phyloP scores from a whole-genome alignment of 257 asterid genomes.

The Lycium ferocissimum region DNA sequence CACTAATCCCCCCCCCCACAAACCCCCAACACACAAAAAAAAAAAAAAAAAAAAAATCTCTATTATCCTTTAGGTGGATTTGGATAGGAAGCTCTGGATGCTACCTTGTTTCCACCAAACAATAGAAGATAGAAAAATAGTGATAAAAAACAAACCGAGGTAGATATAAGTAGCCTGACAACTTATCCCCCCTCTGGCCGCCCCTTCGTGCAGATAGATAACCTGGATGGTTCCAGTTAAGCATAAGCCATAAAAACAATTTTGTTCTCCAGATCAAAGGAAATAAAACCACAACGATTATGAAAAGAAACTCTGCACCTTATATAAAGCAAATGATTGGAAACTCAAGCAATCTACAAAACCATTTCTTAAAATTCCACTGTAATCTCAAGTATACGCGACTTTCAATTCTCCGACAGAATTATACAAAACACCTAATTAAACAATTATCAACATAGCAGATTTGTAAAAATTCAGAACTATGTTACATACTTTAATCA shows the following conservation, averaged over 20 bases:
- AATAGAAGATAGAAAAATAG: neutral
- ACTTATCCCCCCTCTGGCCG: too few species aligned
- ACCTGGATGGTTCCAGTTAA: neutral
- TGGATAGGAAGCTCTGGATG: neutral
- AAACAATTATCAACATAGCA: neutral
- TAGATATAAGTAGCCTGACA: neutral
- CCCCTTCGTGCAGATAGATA: too few species aligned
- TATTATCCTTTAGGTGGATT: neutral
- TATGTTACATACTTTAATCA: neutral
- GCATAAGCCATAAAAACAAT: too few species aligned
- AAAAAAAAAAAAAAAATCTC: neutral
- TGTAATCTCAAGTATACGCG: neutral
- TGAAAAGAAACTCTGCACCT: neutral
- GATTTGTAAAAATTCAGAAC: neutral
- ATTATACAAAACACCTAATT: conserved; percentile 13
- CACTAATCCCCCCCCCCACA: neutral
- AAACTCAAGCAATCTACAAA: neutral
- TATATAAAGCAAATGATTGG: neutral
- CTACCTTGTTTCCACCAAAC: neutral
- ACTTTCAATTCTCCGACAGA: neutral
- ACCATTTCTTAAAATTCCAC: neutral
- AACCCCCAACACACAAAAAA: too few species aligned
- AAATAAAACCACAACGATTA: neutral
- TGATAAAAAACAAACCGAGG: neutral
- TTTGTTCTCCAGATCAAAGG: neutral